Base-by-base conservation (phyloP, 169 alveolate genomes). In the Cryptosporidium sp. region DNA sequence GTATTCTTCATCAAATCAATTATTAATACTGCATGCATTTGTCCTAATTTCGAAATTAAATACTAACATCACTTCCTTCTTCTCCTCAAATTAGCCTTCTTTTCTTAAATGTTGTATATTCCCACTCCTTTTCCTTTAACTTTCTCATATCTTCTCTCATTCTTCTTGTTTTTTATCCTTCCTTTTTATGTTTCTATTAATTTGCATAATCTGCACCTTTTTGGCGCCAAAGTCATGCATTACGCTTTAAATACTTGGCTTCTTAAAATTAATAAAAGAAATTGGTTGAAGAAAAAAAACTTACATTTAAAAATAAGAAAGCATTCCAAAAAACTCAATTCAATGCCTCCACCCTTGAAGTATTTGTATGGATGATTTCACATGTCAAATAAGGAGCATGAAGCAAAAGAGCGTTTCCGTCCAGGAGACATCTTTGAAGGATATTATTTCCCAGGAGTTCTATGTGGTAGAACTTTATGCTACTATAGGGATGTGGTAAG, bases 381-480 rank as follows among this genome's bases (percentile, higher is more conserved):
- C 2, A 71, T 48, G 48, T 7, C 52, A 33, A 42, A 7, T 53
- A 73, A 73, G 37, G 72, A 73, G 23, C n/a, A 33, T 53, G 86
- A 73, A 35, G 48, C 58, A 14, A 73, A 73, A 56, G 89, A 80
- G 4, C 56, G 89, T 26, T 80, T 80, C 53, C 52, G 89, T 45
- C 89, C 89, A 18, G 89, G 89, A 62, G 89, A 80, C 70, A 37
- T 80, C 12, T 80, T 80, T 29, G 52, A 60, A 60, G 89, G 89
- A 16, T 80, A 80, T 29, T 80, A 80, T 65, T 80, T 80, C 60
- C 89, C 89, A 18, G 89, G 89, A 44, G 89, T 80, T 6, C 75
- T 58, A 62, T 80, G 89, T 39, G 89, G 89, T 16, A 80, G 89
- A 62, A 51, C 75, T 14, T n/a, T 80, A 39, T 62, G 80, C 48